Evolutionary conservation across 2,329 filamentous ascomycete species (phyloP).

Genomic region (Cladosporium sp.): DNA sequence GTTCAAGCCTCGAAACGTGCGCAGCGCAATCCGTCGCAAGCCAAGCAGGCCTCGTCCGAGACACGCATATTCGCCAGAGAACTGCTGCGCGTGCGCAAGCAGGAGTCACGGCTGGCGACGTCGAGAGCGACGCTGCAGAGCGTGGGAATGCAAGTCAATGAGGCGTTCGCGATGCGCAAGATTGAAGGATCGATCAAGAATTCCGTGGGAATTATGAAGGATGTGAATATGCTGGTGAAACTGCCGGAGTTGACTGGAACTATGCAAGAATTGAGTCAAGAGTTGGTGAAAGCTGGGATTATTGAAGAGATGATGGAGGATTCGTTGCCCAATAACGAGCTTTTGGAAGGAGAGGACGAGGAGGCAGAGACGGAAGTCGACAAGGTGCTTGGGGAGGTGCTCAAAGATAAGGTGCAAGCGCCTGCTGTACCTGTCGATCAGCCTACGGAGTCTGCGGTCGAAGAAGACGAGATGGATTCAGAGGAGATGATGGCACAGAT

Average conservation of each 20-base stretch:
- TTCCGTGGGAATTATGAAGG: slow-evolving; percentile 92
- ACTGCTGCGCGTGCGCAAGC: slow-evolving; percentile 78
- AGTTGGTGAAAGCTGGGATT: slow-evolving; percentile 91
- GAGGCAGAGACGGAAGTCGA: slow-evolving; percentile 84
- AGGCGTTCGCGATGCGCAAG: slow-evolving; percentile 92
- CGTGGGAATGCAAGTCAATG: slow-evolving; percentile 96
- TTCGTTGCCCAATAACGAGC: slow-evolving; percentile 71
- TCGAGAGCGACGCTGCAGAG: slow-evolving; percentile 88
- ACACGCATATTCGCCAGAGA: slow-evolving; percentile 86
- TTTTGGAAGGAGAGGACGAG: slow-evolving; percentile 70
- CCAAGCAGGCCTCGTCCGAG: slow-evolving; percentile 76
- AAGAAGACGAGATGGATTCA: slow-evolving; percentile 74
- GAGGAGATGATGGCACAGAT: slow-evolving; percentile 93
- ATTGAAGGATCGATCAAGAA: slow-evolving; percentile 90
- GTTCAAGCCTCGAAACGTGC: slow-evolving; percentile 77
- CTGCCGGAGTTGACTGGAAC: slow-evolving; percentile 84
- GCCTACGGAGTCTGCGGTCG: slow-evolving; percentile 53
- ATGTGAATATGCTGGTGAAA: slow-evolving; percentile 82
- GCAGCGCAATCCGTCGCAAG: slow-evolving; percentile 75
- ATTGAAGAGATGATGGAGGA: slow-evolving; percentile 98
- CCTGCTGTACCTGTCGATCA: slow-evolving; percentile 58
- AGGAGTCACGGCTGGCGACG: slow-evolving; percentile 72
- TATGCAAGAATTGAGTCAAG: slow-evolving; percentile 82
- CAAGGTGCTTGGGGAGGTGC: slow-evolving; percentile 85
- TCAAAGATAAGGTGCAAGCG: slow-evolving; percentile 73